Evolutionary conservation across 495 filamentous ascomycete species (phyloP).

Genomic region (Durotheca rogersii): DNA sequence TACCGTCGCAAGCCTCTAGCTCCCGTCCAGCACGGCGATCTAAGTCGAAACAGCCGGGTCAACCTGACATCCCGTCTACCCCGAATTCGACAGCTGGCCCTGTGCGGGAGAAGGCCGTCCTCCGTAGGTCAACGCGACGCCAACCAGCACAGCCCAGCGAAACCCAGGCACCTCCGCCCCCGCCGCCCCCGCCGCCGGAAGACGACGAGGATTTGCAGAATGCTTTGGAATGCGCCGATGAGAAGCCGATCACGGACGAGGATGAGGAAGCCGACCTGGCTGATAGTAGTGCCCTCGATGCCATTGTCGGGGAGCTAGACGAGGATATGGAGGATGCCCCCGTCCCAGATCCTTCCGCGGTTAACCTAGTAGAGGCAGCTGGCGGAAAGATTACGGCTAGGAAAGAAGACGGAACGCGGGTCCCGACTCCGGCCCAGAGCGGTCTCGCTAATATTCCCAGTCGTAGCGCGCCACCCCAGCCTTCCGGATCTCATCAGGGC

Average conservation of each 20-base stretch:
- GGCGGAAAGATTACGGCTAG: constrained; percentile 93
- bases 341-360: constrained; percentile 76
- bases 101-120: constrained; percentile 50
- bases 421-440: constrained; percentile 80
- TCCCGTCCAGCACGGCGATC: constrained; percentile 47
- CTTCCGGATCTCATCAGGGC: constrained; percentile 46
- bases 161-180: constrained; percentile 45
- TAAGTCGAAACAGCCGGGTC: constrained; percentile 48
- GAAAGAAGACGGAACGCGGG: constrained; percentile 89
- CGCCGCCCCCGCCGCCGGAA: constrained; percentile 51
- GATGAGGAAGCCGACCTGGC: constrained; percentile 64
- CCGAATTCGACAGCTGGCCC: constrained; percentile 36
- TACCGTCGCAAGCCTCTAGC: constrained; percentile 40
- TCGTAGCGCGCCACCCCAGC: constrained; percentile 51
- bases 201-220: constrained; percentile 60
- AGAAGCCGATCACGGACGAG: constrained; percentile 77
- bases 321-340: constrained; percentile 76
- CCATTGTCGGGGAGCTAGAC: constrained; percentile 87
- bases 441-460: constrained; percentile 32
- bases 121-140: constrained; percentile 57
- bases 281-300: constrained; percentile 70
- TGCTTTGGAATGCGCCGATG: constrained; percentile 90
- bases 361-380: constrained; percentile 88
- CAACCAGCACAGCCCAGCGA: constrained; percentile 48
- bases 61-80: constrained; percentile 38